phyloP scores from a whole-genome alignment of 2,329 filamentous ascomycete genomes.

The Ophiocordyceps unilateralis region DNA sequence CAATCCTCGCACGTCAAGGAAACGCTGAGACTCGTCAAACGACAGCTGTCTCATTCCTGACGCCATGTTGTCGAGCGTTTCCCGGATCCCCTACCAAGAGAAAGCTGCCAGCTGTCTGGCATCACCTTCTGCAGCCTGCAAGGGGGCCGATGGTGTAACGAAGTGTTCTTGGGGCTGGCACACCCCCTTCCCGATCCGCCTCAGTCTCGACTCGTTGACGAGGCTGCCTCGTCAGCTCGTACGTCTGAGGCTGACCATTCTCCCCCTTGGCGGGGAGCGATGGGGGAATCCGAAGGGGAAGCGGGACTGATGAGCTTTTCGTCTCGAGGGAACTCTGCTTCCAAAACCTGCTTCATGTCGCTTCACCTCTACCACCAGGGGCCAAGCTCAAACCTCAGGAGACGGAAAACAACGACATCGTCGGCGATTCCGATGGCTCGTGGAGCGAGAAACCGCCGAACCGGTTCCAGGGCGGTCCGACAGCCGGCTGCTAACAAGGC shows the following conservation, averaged over 20 bases:
- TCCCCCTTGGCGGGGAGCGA: too few relatives aligned
- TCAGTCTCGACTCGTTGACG: neutral
- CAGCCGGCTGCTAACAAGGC: neutral
- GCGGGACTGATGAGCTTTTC: neutral
- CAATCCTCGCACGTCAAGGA: neutral
- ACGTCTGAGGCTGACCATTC: neutral
- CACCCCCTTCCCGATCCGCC: neutral
- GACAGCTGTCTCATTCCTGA: slow-evolving; percentile 1
- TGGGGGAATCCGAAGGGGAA: too few relatives aligned
- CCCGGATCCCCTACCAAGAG: neutral
- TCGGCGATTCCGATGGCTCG: neutral
- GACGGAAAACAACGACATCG: neutral
- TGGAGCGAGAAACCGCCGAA: neutral
- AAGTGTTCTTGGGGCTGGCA: neutral
- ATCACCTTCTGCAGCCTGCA: slow-evolving; percentile 1
- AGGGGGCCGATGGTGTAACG: slow-evolving; percentile 1
- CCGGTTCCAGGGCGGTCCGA: neutral
- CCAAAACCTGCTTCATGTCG: neutral
- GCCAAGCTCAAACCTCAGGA: neutral
- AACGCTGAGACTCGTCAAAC: neutral
- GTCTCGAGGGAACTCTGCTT: neutral
- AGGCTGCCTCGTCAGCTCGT: neutral
- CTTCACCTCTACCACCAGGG: neutral
- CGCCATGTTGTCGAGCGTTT: neutral
- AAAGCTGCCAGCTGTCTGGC: slow-evolving; percentile 1